Conservation (phyloP, 116 monocot genomes). For the Posidonia oceanica region DNA sequence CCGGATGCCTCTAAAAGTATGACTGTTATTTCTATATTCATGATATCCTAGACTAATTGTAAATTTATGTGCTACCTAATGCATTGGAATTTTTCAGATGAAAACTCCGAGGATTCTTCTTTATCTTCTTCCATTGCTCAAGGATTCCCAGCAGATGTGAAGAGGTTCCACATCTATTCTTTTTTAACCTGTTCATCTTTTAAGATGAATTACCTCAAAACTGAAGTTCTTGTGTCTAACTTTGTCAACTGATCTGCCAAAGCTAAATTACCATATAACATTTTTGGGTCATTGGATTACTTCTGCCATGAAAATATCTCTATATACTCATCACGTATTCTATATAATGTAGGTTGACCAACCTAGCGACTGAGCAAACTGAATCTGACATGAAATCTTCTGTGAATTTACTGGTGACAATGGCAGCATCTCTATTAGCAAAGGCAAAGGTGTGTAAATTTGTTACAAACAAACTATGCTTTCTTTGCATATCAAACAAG, state of each 20-base stretch:
- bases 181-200: no score
- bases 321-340: no score
- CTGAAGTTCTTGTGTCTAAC: no score
- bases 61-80: neutral
- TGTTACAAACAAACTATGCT: neutral
- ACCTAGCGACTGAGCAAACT: constrained; percentile 25
- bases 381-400: constrained; percentile 34
- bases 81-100: constrained; percentile 26
- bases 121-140: constrained; percentile 27
- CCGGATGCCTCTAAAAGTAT: constrained; percentile 87
- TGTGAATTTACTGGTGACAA: constrained; percentile 18
- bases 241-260: no score
- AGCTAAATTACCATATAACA: no score
- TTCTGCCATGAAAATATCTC: no score
- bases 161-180: constrained; percentile 25
- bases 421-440: constrained; percentile 25
- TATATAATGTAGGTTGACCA: constrained; percentile 27
- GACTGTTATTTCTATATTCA: neutral
- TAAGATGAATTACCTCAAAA: no score
- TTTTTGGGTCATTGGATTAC: no score
- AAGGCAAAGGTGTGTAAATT: constrained; percentile 63
- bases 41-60: neutral
- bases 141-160: constrained; percentile 30
- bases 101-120: constrained; percentile 34
- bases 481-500: neutral